Evolutionary conservation across 2,329 filamentous ascomycete genomes (phyloP), one percentile per base, ranked within the genome.

Genomic region (Trematosphaeria pertusa): DNA sequence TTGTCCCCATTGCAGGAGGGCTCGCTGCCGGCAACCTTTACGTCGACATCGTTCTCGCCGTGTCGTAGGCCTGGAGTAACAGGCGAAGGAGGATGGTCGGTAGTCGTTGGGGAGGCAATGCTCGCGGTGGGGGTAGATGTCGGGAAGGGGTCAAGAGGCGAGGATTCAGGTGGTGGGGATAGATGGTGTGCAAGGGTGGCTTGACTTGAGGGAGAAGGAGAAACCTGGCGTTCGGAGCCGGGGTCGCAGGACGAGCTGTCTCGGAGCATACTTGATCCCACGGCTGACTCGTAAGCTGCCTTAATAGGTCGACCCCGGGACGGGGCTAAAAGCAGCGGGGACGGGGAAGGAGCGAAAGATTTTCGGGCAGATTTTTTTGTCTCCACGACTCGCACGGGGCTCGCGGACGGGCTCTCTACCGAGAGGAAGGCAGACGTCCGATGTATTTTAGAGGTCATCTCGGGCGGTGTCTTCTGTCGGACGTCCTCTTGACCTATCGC

Each of bases 11-110:
- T 65, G 41, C 60, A 59, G 8, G 56, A 61, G 7, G 58, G 56
- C 17, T 71, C 69, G 43, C 70, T 73, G 41, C 57, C 62, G 6
- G 68, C 70, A 10, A 72, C 69, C 45, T 70, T 71, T 22, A 72
- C 67, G 9, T 54, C 43, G 8, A 71, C 49, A 20, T 65, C 67
- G 11, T 41, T 45, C 22, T 69, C 66, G 6, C 57, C 61, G 4
- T 52, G 39, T 14, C 61, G 61, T 19, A 59, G 54, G 9, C 64
- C 62, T 4, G 70, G 70, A 1, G 70, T 72, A n/a, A 70, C 46
- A 0, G 70, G 70, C 1, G 69, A 72, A 10, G 70, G 67, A 1
- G 61, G 50, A 35, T 65, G 65, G 15, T 57, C 61, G 6, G 58
- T 64, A 1, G 64, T 71, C 3, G 62, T 67, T 15, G 65, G 65